Base-by-base conservation (phyloP, 192 early-diverging fungal genomes). In the Mortierella antarctica region DNA sequence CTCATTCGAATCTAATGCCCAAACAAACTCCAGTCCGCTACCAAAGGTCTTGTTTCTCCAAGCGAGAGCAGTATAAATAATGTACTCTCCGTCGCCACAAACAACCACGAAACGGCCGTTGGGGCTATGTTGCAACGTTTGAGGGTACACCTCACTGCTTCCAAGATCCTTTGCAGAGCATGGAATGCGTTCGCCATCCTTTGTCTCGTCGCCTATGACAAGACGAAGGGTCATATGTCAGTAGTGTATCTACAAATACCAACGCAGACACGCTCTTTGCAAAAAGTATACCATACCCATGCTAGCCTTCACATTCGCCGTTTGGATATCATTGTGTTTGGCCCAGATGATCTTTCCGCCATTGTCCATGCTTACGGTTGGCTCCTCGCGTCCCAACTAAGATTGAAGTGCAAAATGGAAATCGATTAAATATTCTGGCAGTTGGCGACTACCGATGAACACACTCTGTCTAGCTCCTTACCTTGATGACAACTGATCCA, bases 41-140 rank as follows among this genome's bases (percentile, higher is more conserved):
- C 98, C 98, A 84, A 98, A 99, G 62, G 91, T 92, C 91, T 99
- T 99, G 91, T 99, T 99, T 80, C 98, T 89, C 98, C 98, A 99
- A 8, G 98, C 97, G 23, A 99, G 89, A 7, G 98, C 98, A 17
- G 98, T 99, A 85, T 99, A 99, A 74, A 99, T 99, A 66, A 99
- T 99, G 82, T 96, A 99, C 87, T 99, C 98, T 56, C 96, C 97
- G 76, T 99, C 97, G 45, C 98, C 98, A 74, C 96, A 98, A 12
- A 98, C 98, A 18, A 97, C 98, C 20, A 98, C 97, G 85, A 99
- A 99, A 57, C 97, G 91, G 42, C 97, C 98, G 74, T 99, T 99
- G 47, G 98, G 98, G 67, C 93, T 95, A 86, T 99, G 98, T 86
- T 96, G 90, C 41, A 99, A 84, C 45, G 92, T 93, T 79, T 99